These are phyloP conservation scores for Abortiporus biennis DNA, from an alignment of 1,284 basidiomycete species.

Conservation along the genomic window DNA sequence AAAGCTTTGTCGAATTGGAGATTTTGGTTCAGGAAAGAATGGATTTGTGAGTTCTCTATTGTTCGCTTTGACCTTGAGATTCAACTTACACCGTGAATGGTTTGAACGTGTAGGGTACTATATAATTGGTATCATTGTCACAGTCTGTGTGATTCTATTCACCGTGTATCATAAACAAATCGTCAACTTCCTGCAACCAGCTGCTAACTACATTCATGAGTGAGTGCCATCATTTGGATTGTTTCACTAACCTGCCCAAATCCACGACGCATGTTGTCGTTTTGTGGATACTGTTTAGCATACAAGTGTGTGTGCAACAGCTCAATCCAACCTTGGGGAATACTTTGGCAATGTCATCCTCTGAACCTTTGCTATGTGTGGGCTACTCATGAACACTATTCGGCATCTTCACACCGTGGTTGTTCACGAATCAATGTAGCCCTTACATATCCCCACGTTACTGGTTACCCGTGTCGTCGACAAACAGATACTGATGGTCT, in stretches of 20 bases:
- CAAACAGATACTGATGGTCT: slow-evolving; percentile 3
- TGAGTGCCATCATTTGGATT: slow-evolving; percentile 24
- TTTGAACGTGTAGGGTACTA: slow-evolving; percentile 26
- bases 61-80: slow-evolving; percentile 1
- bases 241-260: too few species aligned
- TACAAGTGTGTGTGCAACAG: too few species aligned
- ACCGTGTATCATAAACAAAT: slow-evolving; percentile 52
- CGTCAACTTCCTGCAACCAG: slow-evolving; percentile 50
- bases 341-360: too few species aligned
- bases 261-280: neutral
- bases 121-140: slow-evolving; percentile 21
- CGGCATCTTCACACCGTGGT: too few species aligned
- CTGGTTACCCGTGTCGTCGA: too few species aligned
- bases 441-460: too few species aligned
- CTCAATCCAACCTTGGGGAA: too few species aligned
- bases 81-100: slow-evolving; percentile 7
- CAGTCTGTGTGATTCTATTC: slow-evolving; percentile 43
- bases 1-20: slow-evolving; percentile 34
- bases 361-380: too few species aligned
- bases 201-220: slow-evolving; percentile 44
- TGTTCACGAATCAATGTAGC: too few species aligned
- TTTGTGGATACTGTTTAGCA: too few species aligned
- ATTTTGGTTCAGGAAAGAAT: slow-evolving; percentile 45
- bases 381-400: too few species aligned
- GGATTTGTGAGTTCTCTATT: slow-evolving; percentile 35